Evolutionary conservation across 2,329 filamentous ascomycete species (phyloP), one percentile per base, ranked within the genome.

Genomic region (Beauveria sp.): DNA sequence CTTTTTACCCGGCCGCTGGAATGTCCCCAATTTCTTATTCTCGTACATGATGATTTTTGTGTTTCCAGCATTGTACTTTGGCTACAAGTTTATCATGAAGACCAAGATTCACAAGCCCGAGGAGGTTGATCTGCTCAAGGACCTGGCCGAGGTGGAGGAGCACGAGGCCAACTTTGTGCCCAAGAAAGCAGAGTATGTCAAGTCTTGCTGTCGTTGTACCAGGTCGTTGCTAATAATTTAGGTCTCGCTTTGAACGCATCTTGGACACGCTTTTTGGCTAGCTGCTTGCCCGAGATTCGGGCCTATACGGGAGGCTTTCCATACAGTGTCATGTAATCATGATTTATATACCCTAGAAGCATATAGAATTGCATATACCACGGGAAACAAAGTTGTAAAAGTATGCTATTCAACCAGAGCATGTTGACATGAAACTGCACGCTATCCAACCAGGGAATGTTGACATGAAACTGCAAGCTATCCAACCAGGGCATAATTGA

Each of bases 21-120:
- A 84, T 62, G 70, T 88, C 0, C 80, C 86, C 7, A 84, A 82
- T 7, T 94, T 93, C 70, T 72, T 93, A 30, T 91, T 91, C 72
- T 88, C 85, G 72, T 92, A 92, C 71, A 84, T 86, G 54, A 91
- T 90, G 80, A 82, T 92, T 55, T 82, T 81, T 5, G 74, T 91
- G 2, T 91, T 90, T 68, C 89, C 88, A 0, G 65, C 86, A 0
- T 74, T 93, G 2, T 92, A 84, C 70, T 47, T 87, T 3, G 84
- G 82, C 6, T 93, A 88, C 86, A 94, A 93, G 72, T 34, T 90
- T 7, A 66, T 85, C 61, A 85, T 89, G 71, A 82, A 78, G 69
- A 90, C 88, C 0, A 83, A 79, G 58, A 79, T 82, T 62, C 70
- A 78, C 56, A 79, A 77, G 61, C 77, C 84, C 0, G 73, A 80